A percentile compares a stretch with the other conserved stretches of the same genome.
Conservation (phyloP, 495 filamentous ascomycete genomes). For the Podospora pseudoanserina region DNA sequence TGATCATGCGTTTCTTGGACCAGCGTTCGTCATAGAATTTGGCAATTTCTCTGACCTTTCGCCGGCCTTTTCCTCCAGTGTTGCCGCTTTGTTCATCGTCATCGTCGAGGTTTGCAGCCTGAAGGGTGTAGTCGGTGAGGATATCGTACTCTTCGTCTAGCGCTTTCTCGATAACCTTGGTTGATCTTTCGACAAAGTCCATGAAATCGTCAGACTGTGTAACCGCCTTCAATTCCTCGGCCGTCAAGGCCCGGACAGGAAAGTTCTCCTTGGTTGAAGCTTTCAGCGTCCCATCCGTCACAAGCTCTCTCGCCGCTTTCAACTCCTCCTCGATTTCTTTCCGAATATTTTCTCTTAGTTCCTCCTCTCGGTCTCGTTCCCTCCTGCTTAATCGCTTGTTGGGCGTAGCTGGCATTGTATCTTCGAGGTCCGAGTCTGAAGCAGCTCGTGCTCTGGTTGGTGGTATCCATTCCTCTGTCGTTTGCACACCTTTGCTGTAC, state of each 20-base stretch:
- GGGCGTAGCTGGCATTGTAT: constrained; percentile 43
- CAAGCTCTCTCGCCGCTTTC: constrained; percentile 58
- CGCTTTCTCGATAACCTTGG: constrained; percentile 94
- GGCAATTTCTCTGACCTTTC: constrained; percentile 77
- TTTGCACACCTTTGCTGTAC: constrained; percentile 95
- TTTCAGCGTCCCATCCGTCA: constrained; percentile 48
- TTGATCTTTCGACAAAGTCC: constrained; percentile 91
- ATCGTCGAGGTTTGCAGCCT: constrained; percentile 66
- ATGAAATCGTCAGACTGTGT: constrained; percentile 90
- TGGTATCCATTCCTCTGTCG: constrained; percentile 61
- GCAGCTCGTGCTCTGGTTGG: constrained; percentile 45
- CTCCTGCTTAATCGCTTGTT: constrained; percentile 70
- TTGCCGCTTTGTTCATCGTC: constrained; percentile 78
- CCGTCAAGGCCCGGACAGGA: constrained; percentile 73
- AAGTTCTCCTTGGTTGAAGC: constrained; percentile 55
- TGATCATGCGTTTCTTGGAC: constrained; percentile 97
- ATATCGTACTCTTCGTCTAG: constrained; percentile 92
- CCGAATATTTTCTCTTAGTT: constrained; percentile 77
- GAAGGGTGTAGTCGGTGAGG: constrained; percentile 85
- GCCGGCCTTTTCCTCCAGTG: constrained; percentile 66
- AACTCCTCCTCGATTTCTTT: constrained; percentile 92
- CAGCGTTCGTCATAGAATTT: constrained; percentile 94
- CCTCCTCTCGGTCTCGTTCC: constrained; percentile 77
- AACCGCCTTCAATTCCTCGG: constrained; percentile 86
- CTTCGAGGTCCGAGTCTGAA: constrained; percentile 59